Base-by-base conservation (phyloP, 148 eudicot species). In the Polygonum maritimum region DNA sequence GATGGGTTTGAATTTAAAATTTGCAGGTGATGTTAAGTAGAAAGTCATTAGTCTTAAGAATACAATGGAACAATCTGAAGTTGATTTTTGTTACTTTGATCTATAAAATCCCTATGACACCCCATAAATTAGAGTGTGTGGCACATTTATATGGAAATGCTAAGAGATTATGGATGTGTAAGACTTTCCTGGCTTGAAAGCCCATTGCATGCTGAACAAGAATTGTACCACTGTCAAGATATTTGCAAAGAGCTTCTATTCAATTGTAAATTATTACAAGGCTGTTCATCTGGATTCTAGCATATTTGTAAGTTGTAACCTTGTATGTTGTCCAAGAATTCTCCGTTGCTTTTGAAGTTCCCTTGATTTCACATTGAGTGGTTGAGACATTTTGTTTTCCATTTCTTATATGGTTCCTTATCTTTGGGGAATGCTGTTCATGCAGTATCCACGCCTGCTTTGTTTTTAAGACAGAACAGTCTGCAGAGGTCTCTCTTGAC, bases 391-490 rank as follows among this genome's bases (percentile, higher is more conserved):
- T 36, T 65, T 39, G 22, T 12, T 21, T 48, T 75, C 80, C 70
- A 78, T 48, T n/a, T 40, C 44, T 19, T 70, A 13, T 40, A 48
- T 7, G 38, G 19, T 51, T 48, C 65, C 31, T 86, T 65, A 65
- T 36, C 7, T 15, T 15, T 35, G 44, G 5, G 70, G 39, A 14
- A 14, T 14, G 1, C 5, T 14, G 16, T 67, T 6, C 9, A 15
- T 80, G 87, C 94, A 95, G 99, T 86, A 91, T 95, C 75, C 83
- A 95, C 76, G 96, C 94, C 13, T 92, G 90, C 78, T 76, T 95
- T 80, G 97, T 95, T 70, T 95, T 95, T 80, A 84, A 85, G 78
- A 84, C 89, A 4, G 97, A 92, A 84, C 82, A 92, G 74, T 87
- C 90, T 83, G 96, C 92, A 54, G 90, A 87, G 81, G 97, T 91